These are phyloP conservation scores for Penicillium psychrofluorescens DNA, from an alignment of 495 filamentous ascomycete species.

Conservation along the genomic window DNA sequence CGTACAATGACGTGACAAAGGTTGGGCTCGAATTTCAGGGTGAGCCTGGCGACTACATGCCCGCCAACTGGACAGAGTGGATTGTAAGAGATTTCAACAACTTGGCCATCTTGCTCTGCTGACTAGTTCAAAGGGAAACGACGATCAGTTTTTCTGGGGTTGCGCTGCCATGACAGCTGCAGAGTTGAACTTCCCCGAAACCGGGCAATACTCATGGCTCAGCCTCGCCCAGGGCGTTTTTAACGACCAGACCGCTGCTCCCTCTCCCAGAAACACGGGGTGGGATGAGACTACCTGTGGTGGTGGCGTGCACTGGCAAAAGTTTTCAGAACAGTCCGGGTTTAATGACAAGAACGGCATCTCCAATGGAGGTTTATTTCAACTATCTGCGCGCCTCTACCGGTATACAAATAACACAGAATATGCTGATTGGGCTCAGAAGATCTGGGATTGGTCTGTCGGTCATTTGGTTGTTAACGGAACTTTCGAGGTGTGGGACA, in stretches of 20 bases:
- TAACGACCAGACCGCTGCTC: constrained; percentile 54
- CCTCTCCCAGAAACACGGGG: too few relatives aligned
- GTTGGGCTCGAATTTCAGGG: constrained; percentile 59
- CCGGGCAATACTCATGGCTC: constrained; percentile 54
- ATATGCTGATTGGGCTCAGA: constrained; percentile 61
- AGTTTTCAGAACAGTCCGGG: constrained; percentile 43
- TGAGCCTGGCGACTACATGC: constrained; percentile 41
- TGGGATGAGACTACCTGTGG: constrained; percentile 44
- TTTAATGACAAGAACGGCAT: constrained; percentile 65
- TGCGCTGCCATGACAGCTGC: constrained; percentile 49
- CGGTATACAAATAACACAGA: constrained; percentile 57
- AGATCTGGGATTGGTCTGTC: constrained; percentile 59
- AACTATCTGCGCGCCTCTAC: constrained; percentile 59
- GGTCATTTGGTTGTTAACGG: too few relatives aligned
- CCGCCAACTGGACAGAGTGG: constrained; percentile 32
- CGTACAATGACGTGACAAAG: constrained; percentile 56
- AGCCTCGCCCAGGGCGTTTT: constrained; percentile 73
- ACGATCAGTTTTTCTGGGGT: constrained; percentile 54
- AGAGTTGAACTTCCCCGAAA: constrained; percentile 41
- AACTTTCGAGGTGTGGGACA: too few relatives aligned
- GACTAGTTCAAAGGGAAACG: constrained; percentile 36
- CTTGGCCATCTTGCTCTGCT: background rate
- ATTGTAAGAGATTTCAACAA: constrained; percentile 12
- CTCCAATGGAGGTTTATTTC: constrained; percentile 63
- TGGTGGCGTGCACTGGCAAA: constrained; percentile 52